Base-by-base conservation (phyloP, 192 early-diverging fungal species). In the Coemansia sp. region DNA sequence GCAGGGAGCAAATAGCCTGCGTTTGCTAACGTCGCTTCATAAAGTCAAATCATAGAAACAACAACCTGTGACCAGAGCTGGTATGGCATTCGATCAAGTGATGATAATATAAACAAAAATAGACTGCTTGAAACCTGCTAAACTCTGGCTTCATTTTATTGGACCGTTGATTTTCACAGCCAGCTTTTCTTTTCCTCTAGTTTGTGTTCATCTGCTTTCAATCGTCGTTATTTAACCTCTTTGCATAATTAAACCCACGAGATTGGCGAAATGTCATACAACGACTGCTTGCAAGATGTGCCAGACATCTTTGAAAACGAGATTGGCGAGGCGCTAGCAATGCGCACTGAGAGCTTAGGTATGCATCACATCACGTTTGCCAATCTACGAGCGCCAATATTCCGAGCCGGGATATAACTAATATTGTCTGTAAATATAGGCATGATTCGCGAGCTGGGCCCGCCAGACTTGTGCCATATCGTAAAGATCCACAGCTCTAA, bases 241-340 rank as follows among this genome's bases (percentile, higher is more conserved):
- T 6, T 31, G 28, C 28, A 31, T 31, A 31, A 31, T 31, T 31
- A 31, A 31, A 31, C 28, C 28, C 28, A 42, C 40, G 40, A 42
- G 40, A 42, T 42, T 42, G 40, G 15, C 46, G 31, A 61, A 11
- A 78, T 79, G 76, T 60, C 68, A 20, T 68, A 79, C 49, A 74
- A 69, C 66, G 89, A 92, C 63, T 87, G 87, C 31, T 66, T 92
- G 36, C 85, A 85, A 68, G 90, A 90, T 84, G 89, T 98, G 40
- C 93, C 97, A 37, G 97, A 99, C 85, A 93, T 98, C 71, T 96
- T 99, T 71, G 97, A 99, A 66, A 90, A 83, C 24, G 93, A 93
- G 52, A 68, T 95, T 56, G 94, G 89, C 65, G 97, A 99, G 71
- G 89, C 90, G 46, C 76, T 99, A 17, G 76, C 76, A 21, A 86